Evolutionary conservation across 805 yeast genomes (phyloP), one percentile per base, ranked within the genome.

Genomic region (Ogataea paraovalis): DNA sequence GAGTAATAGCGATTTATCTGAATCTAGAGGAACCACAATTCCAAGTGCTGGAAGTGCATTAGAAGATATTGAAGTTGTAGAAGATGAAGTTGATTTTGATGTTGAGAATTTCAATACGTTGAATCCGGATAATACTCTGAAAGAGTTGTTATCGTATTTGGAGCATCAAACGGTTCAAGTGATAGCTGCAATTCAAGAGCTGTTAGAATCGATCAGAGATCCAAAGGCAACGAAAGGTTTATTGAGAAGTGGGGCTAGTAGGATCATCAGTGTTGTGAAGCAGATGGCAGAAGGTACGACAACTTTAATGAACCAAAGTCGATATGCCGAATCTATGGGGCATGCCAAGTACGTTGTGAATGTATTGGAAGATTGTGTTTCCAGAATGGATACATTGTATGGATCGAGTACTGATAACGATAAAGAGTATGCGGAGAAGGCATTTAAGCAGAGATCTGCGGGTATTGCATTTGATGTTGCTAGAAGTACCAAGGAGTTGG

Each of bases 391-490:
- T 41, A 74, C 76, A 25, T 74, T 92, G 51, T 84, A 91, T 61
- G 65, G 63, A 4, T 60, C 58, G 4, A 71, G 70, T 38, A 64
- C 63, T 23, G 67, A 70, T 18, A 59, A 59, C 37, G 86, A 82
- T 54, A 68, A 60, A 32, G 87, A 83, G 45, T 82, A 77, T 61
- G 97, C 97, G 2, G 96, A 89, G 62, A 85, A 87, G 65, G 86
- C 86, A 57, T 85, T 89, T 71, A 88, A 88, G 67, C 97, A 92
- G 67, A 79, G 97, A 60, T 78, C 92, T 54, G 98, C 98, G 0
- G 97, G 97, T 2, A 85, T 91, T 56, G 92, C 96, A 25, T 92
- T 90, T 70, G 98, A 92, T 65, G 87, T 92, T 69, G 97, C 97
- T 21, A 90, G 92, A 67, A 86, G 96, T 65, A 92, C 97, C 4